These are phyloP conservation scores for Polyporus tsugae DNA, from an alignment of 1,284 basidiomycete species.

Conservation along the genomic window DNA sequence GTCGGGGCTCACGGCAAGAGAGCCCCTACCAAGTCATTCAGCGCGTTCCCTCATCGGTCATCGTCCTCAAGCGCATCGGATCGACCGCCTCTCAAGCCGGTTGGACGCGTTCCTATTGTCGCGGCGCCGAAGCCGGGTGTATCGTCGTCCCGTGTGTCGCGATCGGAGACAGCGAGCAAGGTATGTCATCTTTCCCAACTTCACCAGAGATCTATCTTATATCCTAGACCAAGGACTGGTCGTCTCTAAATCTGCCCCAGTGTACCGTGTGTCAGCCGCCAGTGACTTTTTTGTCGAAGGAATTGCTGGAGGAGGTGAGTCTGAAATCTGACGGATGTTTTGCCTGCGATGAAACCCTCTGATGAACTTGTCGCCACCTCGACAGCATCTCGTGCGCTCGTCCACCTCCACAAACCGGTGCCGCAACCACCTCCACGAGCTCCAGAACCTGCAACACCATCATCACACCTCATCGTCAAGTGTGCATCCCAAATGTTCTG, in stretches of 20 bases:
- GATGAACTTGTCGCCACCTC: not conserved
- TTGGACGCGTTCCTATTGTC: not conserved
- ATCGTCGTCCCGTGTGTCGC: not conserved
- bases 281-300: not conserved
- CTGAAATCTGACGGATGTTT: not conserved
- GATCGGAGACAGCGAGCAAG: not conserved
- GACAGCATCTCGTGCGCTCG: not conserved
- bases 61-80: not conserved
- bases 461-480: constrained; percentile 12
- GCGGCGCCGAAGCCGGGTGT: not conserved
- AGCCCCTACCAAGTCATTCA: not conserved
- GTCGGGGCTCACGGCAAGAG: too few relatives aligned
- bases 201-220: not conserved
- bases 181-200: not conserved
- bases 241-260: not conserved
- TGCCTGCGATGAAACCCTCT: not conserved
- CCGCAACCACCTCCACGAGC: not conserved
- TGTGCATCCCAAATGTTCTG: constrained; percentile 13
- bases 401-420: not conserved
- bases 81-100: not conserved
- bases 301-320: not conserved
- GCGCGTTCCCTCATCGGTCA: not conserved
- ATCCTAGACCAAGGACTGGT: not conserved
- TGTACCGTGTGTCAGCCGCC: not conserved
- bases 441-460: constrained; percentile 17